phyloP scores from a whole-genome alignment of 257 asterid genomes.

The Plantago elongata region DNA sequence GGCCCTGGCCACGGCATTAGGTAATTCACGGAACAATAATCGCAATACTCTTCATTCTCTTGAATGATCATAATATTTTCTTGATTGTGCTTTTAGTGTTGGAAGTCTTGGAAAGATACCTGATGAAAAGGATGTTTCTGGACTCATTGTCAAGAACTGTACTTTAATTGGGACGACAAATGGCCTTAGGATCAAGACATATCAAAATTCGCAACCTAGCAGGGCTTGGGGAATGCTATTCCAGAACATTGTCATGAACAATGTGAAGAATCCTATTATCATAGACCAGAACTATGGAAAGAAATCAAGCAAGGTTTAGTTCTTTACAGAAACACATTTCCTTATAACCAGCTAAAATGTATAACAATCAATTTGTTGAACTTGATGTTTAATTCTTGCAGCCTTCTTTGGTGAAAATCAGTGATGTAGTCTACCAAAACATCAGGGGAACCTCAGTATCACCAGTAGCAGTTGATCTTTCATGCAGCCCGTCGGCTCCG shows the following conservation, averaged over 20 bases:
- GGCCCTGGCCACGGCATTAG: constrained; percentile 80
- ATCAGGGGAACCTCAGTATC: constrained; percentile 50
- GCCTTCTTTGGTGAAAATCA: constrained; percentile 58
- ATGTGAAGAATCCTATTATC: constrained; percentile 55
- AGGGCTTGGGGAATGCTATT: constrained; percentile 44
- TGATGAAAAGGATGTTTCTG: constrained; percentile 44
- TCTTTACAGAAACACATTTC: neutral
- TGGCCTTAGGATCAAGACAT: constrained; percentile 64
- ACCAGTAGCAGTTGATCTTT: constrained; percentile 30
- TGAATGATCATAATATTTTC: neutral
- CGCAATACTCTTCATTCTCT: neutral
- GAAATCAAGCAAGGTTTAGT: constrained; percentile 29
- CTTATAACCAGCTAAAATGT: neutral
- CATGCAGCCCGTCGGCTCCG: constrained; percentile 47
- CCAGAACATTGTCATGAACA: constrained; percentile 40
- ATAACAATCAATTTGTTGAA: neutral
- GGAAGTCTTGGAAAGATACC: constrained; percentile 60
- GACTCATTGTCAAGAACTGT: constrained; percentile 49
- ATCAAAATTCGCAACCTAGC: constrained; percentile 39
- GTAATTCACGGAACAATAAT: constrained; percentile 16
- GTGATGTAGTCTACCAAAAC: constrained; percentile 45
- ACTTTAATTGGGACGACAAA: constrained; percentile 51
- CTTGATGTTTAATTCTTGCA: constrained; percentile 17
- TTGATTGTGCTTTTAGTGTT: constrained; percentile 26
- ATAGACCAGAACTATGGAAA: constrained; percentile 48